These are phyloP conservation scores for Fusarium incarnatum DNA, from an alignment of 2,329 filamentous ascomycete species.

Conservation along the genomic window DNA sequence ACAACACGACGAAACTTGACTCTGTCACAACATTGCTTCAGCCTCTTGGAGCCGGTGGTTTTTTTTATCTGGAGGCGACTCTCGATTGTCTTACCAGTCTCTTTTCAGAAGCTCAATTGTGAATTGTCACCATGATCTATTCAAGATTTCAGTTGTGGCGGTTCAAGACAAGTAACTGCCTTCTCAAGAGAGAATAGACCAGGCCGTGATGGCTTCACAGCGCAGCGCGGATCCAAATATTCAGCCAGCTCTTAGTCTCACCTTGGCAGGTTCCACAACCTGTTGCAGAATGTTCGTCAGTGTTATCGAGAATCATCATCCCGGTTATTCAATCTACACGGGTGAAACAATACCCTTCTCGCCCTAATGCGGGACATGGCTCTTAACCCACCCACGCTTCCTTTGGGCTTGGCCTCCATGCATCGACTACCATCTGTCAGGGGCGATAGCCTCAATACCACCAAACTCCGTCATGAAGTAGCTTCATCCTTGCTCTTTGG, in stretches of 20 bases:
- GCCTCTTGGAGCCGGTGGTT: constrained; percentile 30
- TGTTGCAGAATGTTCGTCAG: constrained; percentile 13
- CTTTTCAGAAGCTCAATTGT: constrained; percentile 11
- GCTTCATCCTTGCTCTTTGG: constrained; percentile 31
- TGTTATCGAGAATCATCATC: constrained; percentile 3
- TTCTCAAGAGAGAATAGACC: neutral
- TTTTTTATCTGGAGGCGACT: neutral
- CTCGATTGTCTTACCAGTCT: neutral
- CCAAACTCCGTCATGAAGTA: constrained; percentile 37
- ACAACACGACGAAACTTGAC: constrained; percentile 56
- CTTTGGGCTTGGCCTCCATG: constrained; percentile 31
- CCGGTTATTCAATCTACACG: constrained; percentile 21
- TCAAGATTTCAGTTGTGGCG: constrained; percentile 19
- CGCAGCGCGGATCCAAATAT: neutral
- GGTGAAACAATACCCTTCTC: constrained; percentile 39
- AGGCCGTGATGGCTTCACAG: neutral
- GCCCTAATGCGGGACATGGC: constrained; percentile 33
- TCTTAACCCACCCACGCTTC: constrained; percentile 18
- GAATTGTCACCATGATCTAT: constrained; percentile 1
- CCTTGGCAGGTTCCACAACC: constrained; percentile 1
- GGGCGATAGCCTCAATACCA: constrained; percentile 33
- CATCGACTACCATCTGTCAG: constrained; percentile 28
- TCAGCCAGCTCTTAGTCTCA: neutral
- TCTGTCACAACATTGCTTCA: constrained; percentile 63
- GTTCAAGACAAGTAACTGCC: neutral